Base-by-base conservation (phyloP, 805 yeast species). In the Kodamaea jinghongensis region DNA sequence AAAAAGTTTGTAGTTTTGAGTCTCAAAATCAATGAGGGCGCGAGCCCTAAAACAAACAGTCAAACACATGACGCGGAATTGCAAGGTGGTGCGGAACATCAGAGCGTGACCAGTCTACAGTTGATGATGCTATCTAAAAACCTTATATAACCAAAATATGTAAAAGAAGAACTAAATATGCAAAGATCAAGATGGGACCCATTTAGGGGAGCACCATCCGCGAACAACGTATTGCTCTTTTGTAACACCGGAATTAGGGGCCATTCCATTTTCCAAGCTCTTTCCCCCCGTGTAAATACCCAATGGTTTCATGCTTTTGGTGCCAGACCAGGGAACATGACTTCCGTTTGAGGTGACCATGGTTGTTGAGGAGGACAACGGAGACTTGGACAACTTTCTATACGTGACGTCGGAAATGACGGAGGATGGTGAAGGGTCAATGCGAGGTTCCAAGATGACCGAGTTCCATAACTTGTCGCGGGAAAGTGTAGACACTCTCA, bases 391-490 rank as follows among this genome's bases (percentile, higher is more conserved):
- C 23, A 47, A 27, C 23, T 20, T 20, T 20, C 23, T 49, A 28
- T 46, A 31, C 60, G 58, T 17, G 45, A 32, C 28, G 52, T 55
- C 45, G 56, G 50, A 14, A 49, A 45, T 11, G 58, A 15, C 6
- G 43, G 31, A 22, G 45, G 15, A 10, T 3, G 42, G 42, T 7
- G 52, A 43, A 1, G 49, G 43, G 46, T 78, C 85, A 1, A 46
- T 42, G 31, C 83, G 60, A 16, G 83, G 81, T 3, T 74, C 71
- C 23, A 79, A 52, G 4, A 79, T 65, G 11, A 79, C 79, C 29
- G 64, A 67, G 27, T 66, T 63, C 81, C 81, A 78, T 33, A 78
- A 55, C 50, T 75, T 71, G 32, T 76, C 77, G 39, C 77, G 60
- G 3, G 77, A 65, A 12, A 65, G 41, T 6, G 64, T 52, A 1